Evolutionary conservation across 1,284 basidiomycete species (phyloP).

Genomic region (Ganoderma meredithae): DNA sequence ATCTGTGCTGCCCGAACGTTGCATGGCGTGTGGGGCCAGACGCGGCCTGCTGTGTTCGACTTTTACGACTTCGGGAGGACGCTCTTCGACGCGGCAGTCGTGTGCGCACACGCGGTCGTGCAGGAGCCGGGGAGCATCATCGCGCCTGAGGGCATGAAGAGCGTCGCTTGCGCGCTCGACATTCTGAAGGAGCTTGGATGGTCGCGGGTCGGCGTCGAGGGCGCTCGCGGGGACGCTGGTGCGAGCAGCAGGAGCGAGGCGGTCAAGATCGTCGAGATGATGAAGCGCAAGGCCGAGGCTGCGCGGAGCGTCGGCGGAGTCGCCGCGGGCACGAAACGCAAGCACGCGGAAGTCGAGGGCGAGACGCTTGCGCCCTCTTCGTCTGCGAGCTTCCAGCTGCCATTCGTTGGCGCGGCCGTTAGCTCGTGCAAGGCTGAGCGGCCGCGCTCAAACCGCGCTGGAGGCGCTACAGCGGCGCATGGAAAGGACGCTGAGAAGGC

Average conservation of each 20-base stretch:
- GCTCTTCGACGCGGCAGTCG: constrained; percentile 68
- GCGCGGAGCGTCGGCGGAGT: constrained; percentile 37
- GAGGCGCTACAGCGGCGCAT: constrained; percentile 2
- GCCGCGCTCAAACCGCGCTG: constrained; percentile 21
- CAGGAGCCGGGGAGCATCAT: constrained; percentile 56
- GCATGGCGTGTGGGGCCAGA: constrained; percentile 48
- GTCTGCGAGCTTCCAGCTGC: constrained; percentile 51
- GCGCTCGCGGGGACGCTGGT: constrained; percentile 32
- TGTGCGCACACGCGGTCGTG: constrained; percentile 66
- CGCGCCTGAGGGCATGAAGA: constrained; percentile 56
- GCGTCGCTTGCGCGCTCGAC: constrained; percentile 57
- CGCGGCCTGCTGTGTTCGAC: constrained; percentile 55
- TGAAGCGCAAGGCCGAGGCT: constrained; percentile 56
- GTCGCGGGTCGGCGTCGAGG: constrained; percentile 35
- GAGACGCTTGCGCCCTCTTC: constrained; percentile 28
- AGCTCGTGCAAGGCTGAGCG: constrained; percentile 37
- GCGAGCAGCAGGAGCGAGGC: constrained; percentile 47
- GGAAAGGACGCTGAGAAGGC: constrained; percentile 21
- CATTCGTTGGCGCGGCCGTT: constrained; percentile 54
- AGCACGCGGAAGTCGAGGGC: constrained; percentile 53
- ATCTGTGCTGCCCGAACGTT: constrained; percentile 57
- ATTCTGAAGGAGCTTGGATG: constrained; percentile 50
- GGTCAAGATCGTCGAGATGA: constrained; percentile 54
- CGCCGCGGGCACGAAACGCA: constrained; percentile 56
- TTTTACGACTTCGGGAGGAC: constrained; percentile 67